Conservation (phyloP, 2,329 filamentous ascomycete genomes). For the Cadophora sp. region DNA sequence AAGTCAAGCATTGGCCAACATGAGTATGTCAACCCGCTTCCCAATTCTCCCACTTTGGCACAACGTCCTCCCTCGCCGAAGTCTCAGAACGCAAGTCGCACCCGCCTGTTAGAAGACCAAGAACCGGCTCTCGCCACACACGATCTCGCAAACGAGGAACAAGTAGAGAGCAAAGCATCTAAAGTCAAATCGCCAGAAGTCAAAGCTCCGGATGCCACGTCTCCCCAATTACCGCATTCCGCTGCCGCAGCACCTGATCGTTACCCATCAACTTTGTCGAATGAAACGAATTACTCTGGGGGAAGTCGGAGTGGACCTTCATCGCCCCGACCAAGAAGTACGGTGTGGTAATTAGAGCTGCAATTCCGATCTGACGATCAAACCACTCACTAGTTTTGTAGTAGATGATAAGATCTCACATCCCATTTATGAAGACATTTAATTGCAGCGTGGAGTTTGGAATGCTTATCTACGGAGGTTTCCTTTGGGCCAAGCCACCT, state of each 20-base stretch:
- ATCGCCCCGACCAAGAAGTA: constrained; percentile 21
- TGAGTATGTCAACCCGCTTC: constrained; percentile 13
- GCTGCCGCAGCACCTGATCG: constrained; percentile 11
- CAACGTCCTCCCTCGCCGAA: constrained; percentile 33
- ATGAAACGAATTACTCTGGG: background rate
- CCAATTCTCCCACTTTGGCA: constrained; percentile 16
- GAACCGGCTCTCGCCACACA: constrained; percentile 19
- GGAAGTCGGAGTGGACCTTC: constrained; percentile 1
- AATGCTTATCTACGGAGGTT: too few relatives aligned
- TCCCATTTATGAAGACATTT: too few relatives aligned
- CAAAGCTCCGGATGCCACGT: too few relatives aligned
- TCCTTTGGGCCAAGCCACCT: too few relatives aligned
- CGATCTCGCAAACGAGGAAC: constrained; percentile 24
- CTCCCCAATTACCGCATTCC: constrained; percentile 11
- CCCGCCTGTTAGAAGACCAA: constrained; percentile 16
- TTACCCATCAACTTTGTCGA: constrained; percentile 12
- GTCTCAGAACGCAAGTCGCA: constrained; percentile 33
- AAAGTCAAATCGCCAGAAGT: constrained; percentile 16
- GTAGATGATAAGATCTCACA: too few relatives aligned
- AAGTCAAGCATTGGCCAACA: constrained; percentile 24
- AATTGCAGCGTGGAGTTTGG: too few relatives aligned
- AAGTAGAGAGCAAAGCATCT: background rate
- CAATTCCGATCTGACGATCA: too few relatives aligned
- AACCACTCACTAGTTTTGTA: too few relatives aligned
- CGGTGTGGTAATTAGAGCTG: constrained; percentile 6